These are phyloP conservation scores for Boletus sp. DNA, from an alignment of 768 basidiomycete species.

Conservation along the genomic window DNA sequence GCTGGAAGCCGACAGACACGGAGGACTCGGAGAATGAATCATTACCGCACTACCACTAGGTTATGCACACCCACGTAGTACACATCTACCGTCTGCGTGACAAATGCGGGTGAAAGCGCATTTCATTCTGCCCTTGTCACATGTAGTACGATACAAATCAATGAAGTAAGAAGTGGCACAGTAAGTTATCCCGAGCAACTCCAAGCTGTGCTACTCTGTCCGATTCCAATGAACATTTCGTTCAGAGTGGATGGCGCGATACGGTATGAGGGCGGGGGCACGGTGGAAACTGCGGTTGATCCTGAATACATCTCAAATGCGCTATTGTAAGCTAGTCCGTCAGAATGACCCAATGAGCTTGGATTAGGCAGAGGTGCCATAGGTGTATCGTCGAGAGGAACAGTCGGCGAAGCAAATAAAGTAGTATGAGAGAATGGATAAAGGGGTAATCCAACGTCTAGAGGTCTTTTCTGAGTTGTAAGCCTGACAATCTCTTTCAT, in stretches of 20 bases:
- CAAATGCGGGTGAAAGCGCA: background rate
- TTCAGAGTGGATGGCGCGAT: constrained; percentile 2
- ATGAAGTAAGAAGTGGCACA: background rate
- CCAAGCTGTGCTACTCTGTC: constrained; percentile 9
- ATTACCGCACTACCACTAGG: background rate
- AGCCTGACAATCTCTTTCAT: constrained; percentile 84
- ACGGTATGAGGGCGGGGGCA: constrained; percentile 5
- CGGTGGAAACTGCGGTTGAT: background rate
- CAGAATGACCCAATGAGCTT: constrained; percentile 4
- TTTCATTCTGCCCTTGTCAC: background rate
- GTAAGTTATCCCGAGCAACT: constrained; percentile 7
- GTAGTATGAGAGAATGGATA: constrained; percentile 78
- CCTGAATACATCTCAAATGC: constrained; percentile 11
- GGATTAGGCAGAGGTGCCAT: constrained; percentile 32
- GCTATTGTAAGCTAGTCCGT: constrained; percentile 2
- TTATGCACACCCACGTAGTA: background rate
- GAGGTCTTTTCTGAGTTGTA: constrained; percentile 76
- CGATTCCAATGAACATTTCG: constrained; percentile 3
- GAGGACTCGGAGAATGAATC: constrained; percentile 6
- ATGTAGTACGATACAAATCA: constrained; percentile 6
- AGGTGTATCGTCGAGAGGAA: constrained; percentile 29
- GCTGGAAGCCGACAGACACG: constrained; percentile 55
- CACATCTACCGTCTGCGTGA: background rate
- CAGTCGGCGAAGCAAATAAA: constrained; percentile 53
- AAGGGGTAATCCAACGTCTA: constrained; percentile 76